These are phyloP conservation scores for Kondoa subrosea DNA, from an alignment of 768 basidiomycete genomes.

Conservation along the genomic window DNA sequence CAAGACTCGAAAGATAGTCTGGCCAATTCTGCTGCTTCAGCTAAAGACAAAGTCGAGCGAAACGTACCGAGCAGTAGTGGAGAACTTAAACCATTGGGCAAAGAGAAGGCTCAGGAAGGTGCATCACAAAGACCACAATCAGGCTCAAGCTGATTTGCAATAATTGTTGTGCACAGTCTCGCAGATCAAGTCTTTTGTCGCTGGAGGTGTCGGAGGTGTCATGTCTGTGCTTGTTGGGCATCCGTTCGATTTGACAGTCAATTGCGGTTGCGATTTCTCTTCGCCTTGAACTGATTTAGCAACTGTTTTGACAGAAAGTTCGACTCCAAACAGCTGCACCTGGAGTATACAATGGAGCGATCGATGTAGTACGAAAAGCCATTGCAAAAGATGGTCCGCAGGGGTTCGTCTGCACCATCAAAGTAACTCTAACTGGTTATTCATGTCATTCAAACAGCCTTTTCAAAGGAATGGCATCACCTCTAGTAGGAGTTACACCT, in stretches of 20 bases:
- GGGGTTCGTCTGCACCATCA: conserved; percentile 42
- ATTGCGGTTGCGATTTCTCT: conserved; percentile 1
- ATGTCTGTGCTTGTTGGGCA: conserved; percentile 83
- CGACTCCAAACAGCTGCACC: conserved; percentile 78
- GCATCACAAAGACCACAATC: not conserved
- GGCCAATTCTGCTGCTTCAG: too few relatives aligned
- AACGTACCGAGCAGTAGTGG: not conserved
- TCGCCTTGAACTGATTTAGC: not conserved
- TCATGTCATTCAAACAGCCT: conserved; percentile 40
- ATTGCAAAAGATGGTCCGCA: conserved; percentile 74
- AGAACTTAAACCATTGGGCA: not conserved
- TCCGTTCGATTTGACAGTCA: conserved; percentile 75
- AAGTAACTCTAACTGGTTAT: conserved; percentile 1
- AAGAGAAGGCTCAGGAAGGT: not conserved
- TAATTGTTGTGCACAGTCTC: not conserved
- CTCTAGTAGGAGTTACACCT: conserved; percentile 68
- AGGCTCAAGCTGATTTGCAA: not conserved
- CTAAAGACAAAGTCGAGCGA: not conserved
- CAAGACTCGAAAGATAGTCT: too few relatives aligned
- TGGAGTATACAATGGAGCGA: conserved; percentile 73
- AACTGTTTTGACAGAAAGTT: conserved; percentile 41
- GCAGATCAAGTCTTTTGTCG: conserved; percentile 61
- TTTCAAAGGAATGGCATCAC: conserved; percentile 48
- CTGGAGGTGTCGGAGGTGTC: conserved; percentile 83
- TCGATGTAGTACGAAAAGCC: conserved; percentile 84